Conservation (phyloP, 1,284 basidiomycete species). For the Xanthoconium separans region DNA sequence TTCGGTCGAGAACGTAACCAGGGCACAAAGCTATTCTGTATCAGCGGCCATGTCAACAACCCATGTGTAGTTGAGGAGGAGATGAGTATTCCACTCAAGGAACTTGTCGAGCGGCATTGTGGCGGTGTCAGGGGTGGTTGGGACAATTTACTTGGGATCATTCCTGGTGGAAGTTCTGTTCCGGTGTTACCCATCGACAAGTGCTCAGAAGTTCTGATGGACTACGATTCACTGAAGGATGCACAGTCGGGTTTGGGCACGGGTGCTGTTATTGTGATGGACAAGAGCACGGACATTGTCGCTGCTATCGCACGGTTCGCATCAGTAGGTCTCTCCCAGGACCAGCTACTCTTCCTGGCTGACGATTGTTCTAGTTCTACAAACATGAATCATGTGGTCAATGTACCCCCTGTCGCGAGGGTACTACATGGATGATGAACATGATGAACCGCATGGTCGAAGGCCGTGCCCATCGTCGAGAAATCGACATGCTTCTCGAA, state of each 20-base stretch:
- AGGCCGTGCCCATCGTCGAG: conserved; percentile 86
- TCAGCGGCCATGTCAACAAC: conserved; percentile 97
- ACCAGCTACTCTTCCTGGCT: not conserved
- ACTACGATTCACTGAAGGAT: conserved; percentile 97
- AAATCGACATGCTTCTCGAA: conserved; percentile 97
- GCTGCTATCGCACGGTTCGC: conserved; percentile 92
- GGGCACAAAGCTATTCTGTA: conserved; percentile 95
- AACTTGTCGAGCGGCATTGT: conserved; percentile 95
- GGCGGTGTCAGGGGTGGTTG: conserved; percentile 94
- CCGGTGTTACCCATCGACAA: conserved; percentile 87
- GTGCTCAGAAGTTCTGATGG: conserved; percentile 91
- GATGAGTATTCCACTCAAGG: conserved; percentile 95
- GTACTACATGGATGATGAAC: conserved; percentile 98
- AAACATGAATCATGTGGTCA: conserved; percentile 99
- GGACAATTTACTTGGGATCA: conserved; percentile 94
- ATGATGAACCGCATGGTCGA: conserved; percentile 95
- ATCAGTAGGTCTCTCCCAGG: conserved; percentile 46
- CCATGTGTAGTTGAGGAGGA: conserved; percentile 98
- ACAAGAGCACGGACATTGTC: conserved; percentile 95
- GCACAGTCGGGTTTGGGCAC: conserved; percentile 94
- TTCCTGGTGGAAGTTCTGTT: conserved; percentile 94
- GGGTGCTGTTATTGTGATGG: conserved; percentile 98
- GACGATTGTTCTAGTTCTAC: conserved; percentile 64
- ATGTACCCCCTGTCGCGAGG: conserved; percentile 96
- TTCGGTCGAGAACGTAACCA: conserved; percentile 94